A percentile compares a stretch with the other conserved stretches of the same genome.
Evolutionary conservation across 139 green algal genomes (phyloP).

Genomic region (Coelastrella sp.): DNA sequence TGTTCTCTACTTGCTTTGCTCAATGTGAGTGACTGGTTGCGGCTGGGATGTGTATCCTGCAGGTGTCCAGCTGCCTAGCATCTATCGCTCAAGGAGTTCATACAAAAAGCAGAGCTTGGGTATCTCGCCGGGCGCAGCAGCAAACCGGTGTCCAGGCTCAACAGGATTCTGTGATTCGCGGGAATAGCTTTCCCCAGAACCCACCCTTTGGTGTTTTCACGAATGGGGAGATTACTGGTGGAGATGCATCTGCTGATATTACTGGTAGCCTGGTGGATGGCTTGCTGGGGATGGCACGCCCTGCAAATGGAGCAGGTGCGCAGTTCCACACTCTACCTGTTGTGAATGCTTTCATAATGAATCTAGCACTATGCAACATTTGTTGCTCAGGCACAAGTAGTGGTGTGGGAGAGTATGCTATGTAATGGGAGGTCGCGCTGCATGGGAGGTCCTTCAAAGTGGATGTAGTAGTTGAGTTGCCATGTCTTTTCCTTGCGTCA

Average conservation of each 20-base stretch:
- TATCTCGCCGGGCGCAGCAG: not conserved
- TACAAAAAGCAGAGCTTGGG: constrained; percentile 60
- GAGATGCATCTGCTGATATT: not conserved
- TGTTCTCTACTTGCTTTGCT: too few relatives aligned
- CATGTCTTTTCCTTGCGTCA: too few relatives aligned
- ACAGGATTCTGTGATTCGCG: not conserved
- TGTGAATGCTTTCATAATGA: too few relatives aligned
- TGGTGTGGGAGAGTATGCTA: too few relatives aligned
- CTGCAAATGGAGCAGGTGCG: not conserved
- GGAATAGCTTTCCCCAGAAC: not conserved
- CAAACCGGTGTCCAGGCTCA: not conserved
- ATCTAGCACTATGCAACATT: too few relatives aligned
- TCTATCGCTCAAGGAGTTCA: constrained; percentile 64
- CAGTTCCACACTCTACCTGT: too few relatives aligned
- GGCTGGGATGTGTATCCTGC: not conserved
- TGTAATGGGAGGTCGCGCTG: too few relatives aligned
- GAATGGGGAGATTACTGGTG: not conserved
- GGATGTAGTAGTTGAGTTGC: too few relatives aligned
- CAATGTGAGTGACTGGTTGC: not conserved
- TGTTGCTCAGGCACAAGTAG: too few relatives aligned
- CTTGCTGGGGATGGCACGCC: constrained; percentile 20
- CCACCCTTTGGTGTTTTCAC: not conserved
- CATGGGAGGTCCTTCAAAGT: too few relatives aligned
- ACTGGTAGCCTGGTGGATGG: constrained; percentile 2
- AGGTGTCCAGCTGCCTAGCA: constrained; percentile 76